Percentiles rank a stretch among this genome's conserved stretches.
Evolutionary conservation across 257 asterid species (phyloP).

Genomic region (Solanum dulcamara): DNA sequence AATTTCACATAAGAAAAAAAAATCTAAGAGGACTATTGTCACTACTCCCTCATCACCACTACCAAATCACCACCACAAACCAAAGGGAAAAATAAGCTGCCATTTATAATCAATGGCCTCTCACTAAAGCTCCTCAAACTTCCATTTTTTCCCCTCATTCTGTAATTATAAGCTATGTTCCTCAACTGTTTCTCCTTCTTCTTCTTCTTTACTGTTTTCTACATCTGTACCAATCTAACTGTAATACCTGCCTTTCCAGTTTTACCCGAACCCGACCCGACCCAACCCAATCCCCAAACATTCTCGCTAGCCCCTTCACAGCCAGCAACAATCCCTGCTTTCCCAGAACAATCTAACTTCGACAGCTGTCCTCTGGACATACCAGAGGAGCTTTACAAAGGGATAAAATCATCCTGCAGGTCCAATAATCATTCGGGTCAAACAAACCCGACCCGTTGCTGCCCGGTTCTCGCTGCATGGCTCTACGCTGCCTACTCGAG

Average conservation of each 20-base stretch:
- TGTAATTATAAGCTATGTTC: background rate
- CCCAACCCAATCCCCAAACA: slow-evolving; percentile 1
- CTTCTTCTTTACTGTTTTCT: background rate
- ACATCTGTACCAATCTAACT: background rate
- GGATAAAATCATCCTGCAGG: slow-evolving; percentile 74
- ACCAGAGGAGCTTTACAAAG: slow-evolving; percentile 83
- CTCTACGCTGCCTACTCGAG: slow-evolving; percentile 88
- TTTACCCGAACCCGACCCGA: background rate
- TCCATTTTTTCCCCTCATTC: background rate
- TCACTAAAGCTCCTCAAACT: background rate
- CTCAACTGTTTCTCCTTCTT: background rate
- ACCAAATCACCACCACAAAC: background rate
- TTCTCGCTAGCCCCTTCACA: slow-evolving; percentile 11
- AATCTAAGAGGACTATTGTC: background rate
- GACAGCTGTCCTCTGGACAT: slow-evolving; percentile 61
- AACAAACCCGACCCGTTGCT: slow-evolving; percentile 70
- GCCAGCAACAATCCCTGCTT: slow-evolving; percentile 62
- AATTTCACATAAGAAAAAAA: background rate
- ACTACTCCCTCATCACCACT: background rate
- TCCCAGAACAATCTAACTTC: slow-evolving; percentile 56
- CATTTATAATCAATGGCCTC: background rate
- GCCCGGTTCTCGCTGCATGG: slow-evolving; percentile 98
- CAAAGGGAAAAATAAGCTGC: background rate
- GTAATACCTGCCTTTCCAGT: background rate
- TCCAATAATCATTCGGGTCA: slow-evolving; percentile 20